Base-by-base conservation (phyloP, 352 stramenopile species). In the Peronospora belbahrii region DNA sequence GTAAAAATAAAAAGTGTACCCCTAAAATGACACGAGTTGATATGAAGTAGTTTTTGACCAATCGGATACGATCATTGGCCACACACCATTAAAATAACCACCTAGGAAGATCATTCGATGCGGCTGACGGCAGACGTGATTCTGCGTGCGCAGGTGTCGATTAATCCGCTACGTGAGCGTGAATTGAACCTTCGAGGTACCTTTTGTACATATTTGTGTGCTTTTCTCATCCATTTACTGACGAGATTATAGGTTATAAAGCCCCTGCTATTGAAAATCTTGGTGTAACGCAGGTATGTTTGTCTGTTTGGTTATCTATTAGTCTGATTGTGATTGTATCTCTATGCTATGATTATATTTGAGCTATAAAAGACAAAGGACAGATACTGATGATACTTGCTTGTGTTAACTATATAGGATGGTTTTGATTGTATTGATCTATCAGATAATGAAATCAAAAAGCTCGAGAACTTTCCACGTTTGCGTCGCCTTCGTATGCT, bases 391-490 rank as follows among this genome's bases (percentile, higher is more conserved):
- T n/a, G n/a, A n/a, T n/a, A n/a, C n/a, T n/a, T n/a, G n/a, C n/a
- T n/a, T n/a, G n/a, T n/a, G n/a, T n/a, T n/a, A n/a, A n/a, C n/a
- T n/a, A n/a, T n/a, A n/a, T 46, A 95, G 83, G 87, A 97, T 56
- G 82, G 87, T 11, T 97, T 95, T 43, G 91, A 97, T 65, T 95
- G 85, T 55, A 85, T 97, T 30, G 91, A 97, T 51, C 66, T 97
- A 22, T 94, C 81, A 52, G 91, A 97, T 63, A 97, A 97, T 58
- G 88, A 97, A 56, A 91, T 97, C 49, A 94, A 95, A 60, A 95
- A 88, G 60, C 65, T 97, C 1, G 91, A 97, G 64, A 97, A 97
- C 72, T 97, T 97, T 45, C 89, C 89, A 37, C 65, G 78, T 2
- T 74, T 95, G 44, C 70, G 70, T 24, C 73, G 89, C 11, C 65